A percentile compares a stretch with the other conserved stretches of the same genome.
phyloP scores from a whole-genome alignment of 1,139 yeast genomes.

The Wickerhamiella pararugosa region DNA sequence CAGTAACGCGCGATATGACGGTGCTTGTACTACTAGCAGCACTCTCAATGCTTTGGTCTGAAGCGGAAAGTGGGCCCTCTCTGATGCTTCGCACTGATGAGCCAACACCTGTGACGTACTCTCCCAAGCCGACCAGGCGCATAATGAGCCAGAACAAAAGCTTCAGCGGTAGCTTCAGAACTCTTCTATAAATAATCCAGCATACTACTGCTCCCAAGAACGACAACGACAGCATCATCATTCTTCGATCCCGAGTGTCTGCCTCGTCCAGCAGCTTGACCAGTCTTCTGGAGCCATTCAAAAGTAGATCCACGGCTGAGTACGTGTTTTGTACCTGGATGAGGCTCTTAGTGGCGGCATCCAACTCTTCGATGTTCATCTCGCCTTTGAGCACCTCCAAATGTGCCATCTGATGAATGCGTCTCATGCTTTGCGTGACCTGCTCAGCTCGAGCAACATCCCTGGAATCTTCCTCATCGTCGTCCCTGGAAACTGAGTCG shows the following conservation, averaged over 20 bases:
- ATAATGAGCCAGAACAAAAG: constrained; percentile 44
- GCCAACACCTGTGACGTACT: constrained; percentile 4
- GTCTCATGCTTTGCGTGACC: constrained; percentile 36
- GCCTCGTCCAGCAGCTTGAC: constrained; percentile 55
- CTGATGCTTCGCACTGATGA: no score
- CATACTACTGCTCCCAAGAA: constrained; percentile 40
- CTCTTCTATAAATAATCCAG: constrained; percentile 54
- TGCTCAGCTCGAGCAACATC: constrained; percentile 29
- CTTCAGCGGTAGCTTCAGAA: constrained; percentile 41
- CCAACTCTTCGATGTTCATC: constrained; percentile 44
- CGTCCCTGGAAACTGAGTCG: no score
- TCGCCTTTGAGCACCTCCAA: constrained; percentile 38
- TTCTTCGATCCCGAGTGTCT: constrained; percentile 44
- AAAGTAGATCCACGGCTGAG: constrained; percentile 37
- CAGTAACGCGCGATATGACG: no score
- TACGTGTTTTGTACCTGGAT: constrained; percentile 36
- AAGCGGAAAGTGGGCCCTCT: no score
- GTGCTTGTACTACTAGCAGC: no score
- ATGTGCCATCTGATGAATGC: constrained; percentile 39
- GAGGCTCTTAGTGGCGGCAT: constrained; percentile 42
- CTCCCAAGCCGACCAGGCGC: constrained; percentile 33
- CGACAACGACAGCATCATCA: constrained; percentile 43
- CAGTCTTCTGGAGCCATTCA: constrained; percentile 39
- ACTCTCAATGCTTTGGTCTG: no score
- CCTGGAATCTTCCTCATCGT: no score